Conservation (phyloP, 495 filamentous ascomycete genomes). For the Penicillium angulare region DNA sequence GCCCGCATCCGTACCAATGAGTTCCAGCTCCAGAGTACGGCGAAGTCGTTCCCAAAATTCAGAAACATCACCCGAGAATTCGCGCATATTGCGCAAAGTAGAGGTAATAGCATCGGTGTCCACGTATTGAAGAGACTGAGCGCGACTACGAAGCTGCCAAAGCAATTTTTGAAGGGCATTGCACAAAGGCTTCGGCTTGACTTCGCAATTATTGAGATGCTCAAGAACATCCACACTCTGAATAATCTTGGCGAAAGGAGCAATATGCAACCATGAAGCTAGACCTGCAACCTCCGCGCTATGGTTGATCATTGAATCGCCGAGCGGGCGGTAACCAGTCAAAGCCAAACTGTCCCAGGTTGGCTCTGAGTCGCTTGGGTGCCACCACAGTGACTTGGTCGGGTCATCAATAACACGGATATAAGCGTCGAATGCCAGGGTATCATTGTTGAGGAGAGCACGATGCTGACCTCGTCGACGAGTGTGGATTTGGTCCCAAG, state of each 20-base stretch:
- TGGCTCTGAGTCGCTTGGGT: slow-evolving; percentile 59
- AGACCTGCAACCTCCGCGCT: slow-evolving; percentile 53
- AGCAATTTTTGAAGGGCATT: slow-evolving; percentile 47
- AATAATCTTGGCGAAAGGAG: slow-evolving; percentile 57
- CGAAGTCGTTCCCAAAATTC: slow-evolving; percentile 57
- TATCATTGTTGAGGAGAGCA: slow-evolving; percentile 62
- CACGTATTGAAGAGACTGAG: slow-evolving; percentile 38
- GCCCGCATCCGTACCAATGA: slow-evolving; percentile 42
- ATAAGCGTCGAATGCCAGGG: slow-evolving; percentile 61
- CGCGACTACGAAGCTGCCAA: slow-evolving; percentile 40
- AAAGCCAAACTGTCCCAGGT: slow-evolving; percentile 71
- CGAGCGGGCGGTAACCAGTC: slow-evolving; percentile 58
- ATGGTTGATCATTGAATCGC: slow-evolving; percentile 46
- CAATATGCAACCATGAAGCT: slow-evolving; percentile 58
- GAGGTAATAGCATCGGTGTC: slow-evolving; percentile 45
- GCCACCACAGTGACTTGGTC: slow-evolving; percentile 63
- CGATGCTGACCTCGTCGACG: slow-evolving; percentile 59
- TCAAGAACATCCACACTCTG: slow-evolving; percentile 50
- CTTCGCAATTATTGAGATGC: slow-evolving; percentile 44
- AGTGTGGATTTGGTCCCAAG: slow-evolving; percentile 57
- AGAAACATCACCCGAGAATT: slow-evolving; percentile 45
- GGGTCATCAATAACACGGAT: slow-evolving; percentile 63
- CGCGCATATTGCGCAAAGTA: slow-evolving; percentile 42
- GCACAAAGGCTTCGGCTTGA: slow-evolving; percentile 51
- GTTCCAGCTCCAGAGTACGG: slow-evolving; percentile 51